These are phyloP conservation scores for Arthromyces matolae DNA, from an alignment of 768 basidiomycete species.

Conservation along the genomic window DNA sequence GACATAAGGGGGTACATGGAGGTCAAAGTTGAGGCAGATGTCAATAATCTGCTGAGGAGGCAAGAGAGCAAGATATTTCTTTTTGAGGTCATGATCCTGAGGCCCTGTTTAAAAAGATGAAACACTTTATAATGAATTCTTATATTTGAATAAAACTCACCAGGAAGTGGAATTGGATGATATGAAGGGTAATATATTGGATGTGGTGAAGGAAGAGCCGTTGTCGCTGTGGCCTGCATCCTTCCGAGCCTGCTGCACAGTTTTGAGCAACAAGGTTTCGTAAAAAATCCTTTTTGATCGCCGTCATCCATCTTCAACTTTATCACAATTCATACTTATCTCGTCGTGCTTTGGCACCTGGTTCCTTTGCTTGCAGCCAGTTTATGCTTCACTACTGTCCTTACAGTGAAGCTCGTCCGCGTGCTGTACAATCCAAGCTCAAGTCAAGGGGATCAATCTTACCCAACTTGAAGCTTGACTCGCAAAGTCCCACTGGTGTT, in stretches of 20 bases:
- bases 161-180: conserved; percentile 30
- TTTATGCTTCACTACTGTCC: too few relatives aligned
- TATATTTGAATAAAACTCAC: conserved; percentile 21
- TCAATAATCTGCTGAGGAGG: conserved; percentile 73
- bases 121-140: conserved; percentile 14
- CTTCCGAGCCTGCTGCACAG: conserved; percentile 67
- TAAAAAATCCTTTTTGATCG: too few relatives aligned
- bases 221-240: conserved; percentile 51
- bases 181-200: conserved; percentile 34
- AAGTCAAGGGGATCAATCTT: too few relatives aligned
- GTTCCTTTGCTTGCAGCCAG: too few relatives aligned
- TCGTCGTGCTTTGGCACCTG: too few relatives aligned
- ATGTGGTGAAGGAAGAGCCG: conserved; percentile 31
- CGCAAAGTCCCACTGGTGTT: too few relatives aligned
- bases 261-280: conserved; percentile 66
- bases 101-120: conserved; percentile 24
- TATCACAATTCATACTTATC: too few relatives aligned
- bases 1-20: conserved; percentile 61
- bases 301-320: too few relatives aligned
- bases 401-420: too few relatives aligned
- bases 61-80: conserved; percentile 65
- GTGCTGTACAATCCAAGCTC: too few relatives aligned
- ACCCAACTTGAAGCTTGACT: too few relatives aligned
- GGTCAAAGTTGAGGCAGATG: conserved; percentile 69
- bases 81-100: conserved; percentile 62